Percentiles rank a stretch among this genome's conserved stretches.
Evolutionary conservation across 208 protist species (phyloP).

Genomic region (Leishmania gerbilli): DNA sequence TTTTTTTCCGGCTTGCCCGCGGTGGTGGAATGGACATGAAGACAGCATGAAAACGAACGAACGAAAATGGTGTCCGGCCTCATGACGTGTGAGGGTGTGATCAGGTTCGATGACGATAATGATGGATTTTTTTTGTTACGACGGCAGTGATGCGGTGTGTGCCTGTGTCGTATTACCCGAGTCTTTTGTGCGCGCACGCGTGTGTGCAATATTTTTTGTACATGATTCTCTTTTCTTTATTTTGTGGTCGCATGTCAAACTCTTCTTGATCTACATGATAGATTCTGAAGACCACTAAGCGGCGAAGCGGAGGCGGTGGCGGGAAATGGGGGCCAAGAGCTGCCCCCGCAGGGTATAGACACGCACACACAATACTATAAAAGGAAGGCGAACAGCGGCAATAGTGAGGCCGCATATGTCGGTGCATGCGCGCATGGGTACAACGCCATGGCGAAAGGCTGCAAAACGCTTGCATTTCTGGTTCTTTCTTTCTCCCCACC

Average conservation of each 20-base stretch:
- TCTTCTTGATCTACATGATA: conserved; percentile 3
- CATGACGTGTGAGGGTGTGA: neutral
- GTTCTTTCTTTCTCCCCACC: neutral
- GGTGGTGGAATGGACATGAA: neutral
- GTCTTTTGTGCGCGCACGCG: neutral
- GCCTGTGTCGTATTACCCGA: neutral
- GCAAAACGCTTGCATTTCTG: neutral
- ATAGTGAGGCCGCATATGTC: neutral
- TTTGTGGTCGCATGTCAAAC: neutral
- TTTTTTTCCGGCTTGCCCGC: too few species aligned
- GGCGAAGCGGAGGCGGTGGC: neutral
- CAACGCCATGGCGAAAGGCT: neutral
- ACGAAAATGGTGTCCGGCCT: neutral
- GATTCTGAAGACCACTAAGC: conserved; percentile 2
- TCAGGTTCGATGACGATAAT: neutral
- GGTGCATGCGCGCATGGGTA: neutral
- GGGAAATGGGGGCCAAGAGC: neutral
- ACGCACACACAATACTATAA: neutral
- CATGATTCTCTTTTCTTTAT: neutral
- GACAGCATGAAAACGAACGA: neutral
- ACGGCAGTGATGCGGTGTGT: neutral
- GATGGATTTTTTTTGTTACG: neutral
- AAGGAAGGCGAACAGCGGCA: neutral
- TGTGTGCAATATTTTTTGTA: neutral
- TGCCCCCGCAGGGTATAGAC: neutral